Base-by-base conservation (phyloP, 2,329 filamentous ascomycete genomes). In the Pseudocercospora fijiensis region DNA sequence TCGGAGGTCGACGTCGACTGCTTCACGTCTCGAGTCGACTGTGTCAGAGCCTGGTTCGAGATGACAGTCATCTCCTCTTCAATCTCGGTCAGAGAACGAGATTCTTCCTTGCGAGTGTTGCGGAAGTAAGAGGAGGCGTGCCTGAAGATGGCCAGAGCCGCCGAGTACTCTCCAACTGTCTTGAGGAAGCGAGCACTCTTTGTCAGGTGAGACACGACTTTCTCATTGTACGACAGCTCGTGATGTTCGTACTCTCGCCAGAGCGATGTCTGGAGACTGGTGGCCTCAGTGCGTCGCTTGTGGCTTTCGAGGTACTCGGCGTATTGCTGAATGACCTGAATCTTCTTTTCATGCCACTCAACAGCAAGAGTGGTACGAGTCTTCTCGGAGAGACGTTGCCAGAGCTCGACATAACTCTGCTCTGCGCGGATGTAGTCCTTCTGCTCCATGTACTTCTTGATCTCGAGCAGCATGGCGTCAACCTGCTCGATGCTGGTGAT, bases 241-340 rank as follows among this genome's bases (percentile, higher is more conserved):
- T 77, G 78, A 51, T 80, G 76, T 60, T 81, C 76, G 65, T 84
- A 83, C 66, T 84, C 82, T 58, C 82, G 76, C 78, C 80, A 83
- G 20, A 82, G 71, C 9, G 78, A 78, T 2, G 76, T 77, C 3
- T 84, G 74, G 4, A 84, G 73, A 3, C 80, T 77, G 1, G 79
- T 78, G 0, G 80, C 76, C 64, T 84, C 82, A 0, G 73, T 73
- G 13, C 76, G 75, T 3, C 81, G 76, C 66, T 81, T 80, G 56
- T 82, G 80, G 0, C 73, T 70, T 30, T 79, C 76, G n/a, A 84
- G 70, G 67, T 82, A 84, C 18, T 77, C 75, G 6, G 79, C 76
- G 65, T 84, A 84, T 1, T 75, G 73, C n/a, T 81, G 74, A 4
- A 80, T 77, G 20, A 79, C 73, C 57, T 80, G 76, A 24, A 83